These are phyloP conservation scores for Toxoplasma gondii DNA, from an alignment of 169 alveolate genomes.

Conservation along the genomic window DNA sequence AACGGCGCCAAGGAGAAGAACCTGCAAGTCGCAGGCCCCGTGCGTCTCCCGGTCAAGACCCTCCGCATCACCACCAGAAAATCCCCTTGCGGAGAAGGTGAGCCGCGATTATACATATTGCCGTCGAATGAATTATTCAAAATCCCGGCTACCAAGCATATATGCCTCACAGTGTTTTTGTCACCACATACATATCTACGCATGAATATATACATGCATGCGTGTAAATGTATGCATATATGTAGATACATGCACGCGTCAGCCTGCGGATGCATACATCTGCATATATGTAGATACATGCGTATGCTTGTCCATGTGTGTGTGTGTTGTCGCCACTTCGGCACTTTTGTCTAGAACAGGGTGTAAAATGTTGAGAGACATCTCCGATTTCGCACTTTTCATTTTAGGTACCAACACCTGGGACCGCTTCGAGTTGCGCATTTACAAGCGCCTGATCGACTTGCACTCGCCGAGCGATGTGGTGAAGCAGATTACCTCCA, in stretches of 20 bases:
- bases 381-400: neutral
- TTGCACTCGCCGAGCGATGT: constrained; percentile 96
- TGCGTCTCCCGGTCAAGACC: constrained; percentile 96
- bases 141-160: too few relatives aligned
- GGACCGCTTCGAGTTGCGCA: constrained; percentile 97
- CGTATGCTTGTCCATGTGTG: too few relatives aligned
- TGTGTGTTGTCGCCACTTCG: too few relatives aligned
- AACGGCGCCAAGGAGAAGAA: constrained; percentile 93
- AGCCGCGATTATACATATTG: neutral
- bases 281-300: too few relatives aligned
- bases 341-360: too few relatives aligned
- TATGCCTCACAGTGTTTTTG: too few relatives aligned
- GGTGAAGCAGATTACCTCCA: constrained; percentile 96
- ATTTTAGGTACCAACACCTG: constrained; percentile 94
- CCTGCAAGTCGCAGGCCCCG: constrained; percentile 95
- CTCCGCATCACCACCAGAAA: constrained; percentile 95
- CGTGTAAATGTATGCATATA: too few relatives aligned
- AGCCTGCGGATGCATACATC: too few relatives aligned
- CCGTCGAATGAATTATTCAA: neutral
- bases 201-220: neutral
- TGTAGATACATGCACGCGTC: too few relatives aligned
- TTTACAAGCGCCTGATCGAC: constrained; percentile 97
- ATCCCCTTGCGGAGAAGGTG: constrained; percentile 98
- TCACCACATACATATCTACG: neutral
- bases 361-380: too few relatives aligned